Conservation (phyloP, 495 filamentous ascomycete genomes). For the Podospora bellae-mahoneyi region DNA sequence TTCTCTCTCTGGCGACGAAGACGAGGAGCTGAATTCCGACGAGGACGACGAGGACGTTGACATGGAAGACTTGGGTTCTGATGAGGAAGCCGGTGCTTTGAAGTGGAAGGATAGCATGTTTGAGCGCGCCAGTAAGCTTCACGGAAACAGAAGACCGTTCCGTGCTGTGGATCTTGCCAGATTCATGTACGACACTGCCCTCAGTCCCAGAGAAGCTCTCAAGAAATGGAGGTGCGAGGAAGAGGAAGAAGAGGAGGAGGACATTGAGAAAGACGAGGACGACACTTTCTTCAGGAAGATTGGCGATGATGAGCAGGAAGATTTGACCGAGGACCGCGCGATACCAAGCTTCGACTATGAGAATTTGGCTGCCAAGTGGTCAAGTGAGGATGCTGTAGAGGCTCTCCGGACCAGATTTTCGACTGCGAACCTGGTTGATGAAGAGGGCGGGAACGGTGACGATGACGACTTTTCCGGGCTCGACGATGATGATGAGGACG, state of each 20-base stretch:
- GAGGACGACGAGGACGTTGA: constrained; percentile 51
- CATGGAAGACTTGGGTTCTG: constrained; percentile 50
- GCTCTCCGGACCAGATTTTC: constrained; percentile 69
- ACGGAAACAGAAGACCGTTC: constrained; percentile 64
- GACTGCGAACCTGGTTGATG: constrained; percentile 56
- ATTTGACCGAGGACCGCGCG: constrained; percentile 64
- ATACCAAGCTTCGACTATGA: constrained; percentile 80
- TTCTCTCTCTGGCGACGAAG: constrained; percentile 72
- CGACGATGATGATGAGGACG: constrained; percentile 64
- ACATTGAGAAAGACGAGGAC: constrained; percentile 57
- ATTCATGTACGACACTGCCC: constrained; percentile 80
- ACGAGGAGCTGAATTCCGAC: constrained; percentile 56
- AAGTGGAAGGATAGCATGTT: constrained; percentile 86
- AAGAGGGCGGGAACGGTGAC: constrained; percentile 49
- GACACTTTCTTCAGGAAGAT: constrained; percentile 79
- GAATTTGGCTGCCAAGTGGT: constrained; percentile 80
- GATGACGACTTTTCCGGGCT: constrained; percentile 63
- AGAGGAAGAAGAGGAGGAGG: constrained; percentile 48
- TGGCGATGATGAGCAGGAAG: constrained; percentile 61
- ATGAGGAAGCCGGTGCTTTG: constrained; percentile 62
- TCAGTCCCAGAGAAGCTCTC: constrained; percentile 72
- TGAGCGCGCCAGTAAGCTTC: constrained; percentile 67
- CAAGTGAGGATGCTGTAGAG: constrained; percentile 70
- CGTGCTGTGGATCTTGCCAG: constrained; percentile 75
- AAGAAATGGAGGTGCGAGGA: constrained; percentile 77